Evolutionary conservation across 2,329 filamentous ascomycete genomes (phyloP).

Genomic region (Hypoxylon sp.): DNA sequence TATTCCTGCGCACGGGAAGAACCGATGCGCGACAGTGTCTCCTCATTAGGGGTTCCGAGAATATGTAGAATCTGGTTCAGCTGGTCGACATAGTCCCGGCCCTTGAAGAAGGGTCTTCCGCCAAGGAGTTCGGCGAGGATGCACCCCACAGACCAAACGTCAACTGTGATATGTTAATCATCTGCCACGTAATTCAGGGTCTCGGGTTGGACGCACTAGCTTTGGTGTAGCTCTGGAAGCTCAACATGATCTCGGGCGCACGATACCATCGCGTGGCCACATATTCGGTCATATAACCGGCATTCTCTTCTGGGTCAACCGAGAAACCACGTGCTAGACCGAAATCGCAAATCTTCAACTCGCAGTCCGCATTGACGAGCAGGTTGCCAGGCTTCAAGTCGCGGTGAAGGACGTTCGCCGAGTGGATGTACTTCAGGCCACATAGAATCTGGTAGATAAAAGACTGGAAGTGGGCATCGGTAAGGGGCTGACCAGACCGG

Average conservation of each 20-base stretch:
- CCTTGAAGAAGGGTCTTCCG: conserved; percentile 98
- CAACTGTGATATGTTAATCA: conserved; percentile 69
- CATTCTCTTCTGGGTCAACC: conserved; percentile 96
- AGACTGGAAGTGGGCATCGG: conserved; percentile 98
- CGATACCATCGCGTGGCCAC: conserved; percentile 96
- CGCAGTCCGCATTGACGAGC: conserved; percentile 97
- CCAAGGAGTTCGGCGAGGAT: conserved; percentile 96
- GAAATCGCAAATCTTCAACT: conserved; percentile 99
- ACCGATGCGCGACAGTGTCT: conserved; percentile 92
- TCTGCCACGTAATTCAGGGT: not conserved
- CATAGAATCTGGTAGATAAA: conserved; percentile 99
- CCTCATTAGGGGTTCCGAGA: conserved; percentile 94
- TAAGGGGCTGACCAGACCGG: conserved; percentile 94
- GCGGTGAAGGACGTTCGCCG: conserved; percentile 95
- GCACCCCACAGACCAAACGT: conserved; percentile 99
- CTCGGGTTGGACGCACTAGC: conserved; percentile 80
- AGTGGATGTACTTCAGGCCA: conserved; percentile 99
- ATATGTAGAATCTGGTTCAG: conserved; percentile 99
- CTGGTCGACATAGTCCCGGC: conserved; percentile 98
- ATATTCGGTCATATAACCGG: conserved; percentile 99
- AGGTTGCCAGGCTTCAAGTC: conserved; percentile 98
- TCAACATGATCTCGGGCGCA: conserved; percentile 98
- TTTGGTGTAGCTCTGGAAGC: conserved; percentile 99
- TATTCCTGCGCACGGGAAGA: conserved; percentile 97
- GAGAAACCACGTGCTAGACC: conserved; percentile 96